These are phyloP conservation scores for Euphorbia pulcherrima DNA, from an alignment of 345 rosid genomes.

Conservation along the genomic window DNA sequence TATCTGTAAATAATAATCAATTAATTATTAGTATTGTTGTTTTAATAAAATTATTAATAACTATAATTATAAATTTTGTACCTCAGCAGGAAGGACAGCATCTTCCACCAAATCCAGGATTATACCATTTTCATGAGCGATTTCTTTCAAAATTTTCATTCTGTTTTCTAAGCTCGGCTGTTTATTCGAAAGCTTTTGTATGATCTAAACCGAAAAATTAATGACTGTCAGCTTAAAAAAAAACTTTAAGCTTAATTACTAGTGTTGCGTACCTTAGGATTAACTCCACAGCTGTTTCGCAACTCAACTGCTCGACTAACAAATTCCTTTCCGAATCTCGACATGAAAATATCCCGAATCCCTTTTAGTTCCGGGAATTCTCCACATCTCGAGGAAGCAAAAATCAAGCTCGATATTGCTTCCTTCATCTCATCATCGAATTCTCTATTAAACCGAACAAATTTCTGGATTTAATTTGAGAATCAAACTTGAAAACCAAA, in stretches of 20 bases:
- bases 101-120: conserved; percentile 26
- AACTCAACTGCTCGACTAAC: conserved; percentile 37
- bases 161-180: conserved; percentile 38
- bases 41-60: too few relatives aligned
- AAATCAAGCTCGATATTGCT: conserved; percentile 52
- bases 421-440: conserved; percentile 52
- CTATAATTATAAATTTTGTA: conserved; percentile 5
- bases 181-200: conserved; percentile 41
- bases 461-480: too few relatives aligned
- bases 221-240: too few relatives aligned
- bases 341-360: conserved; percentile 30
- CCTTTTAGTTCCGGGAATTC: conserved; percentile 53
- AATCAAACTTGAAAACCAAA: too few relatives aligned
- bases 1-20: too few relatives aligned
- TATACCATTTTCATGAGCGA: conserved; percentile 36
- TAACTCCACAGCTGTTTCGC: conserved; percentile 37
- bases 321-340: conserved; percentile 39
- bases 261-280: conserved; percentile 32
- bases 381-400: conserved; percentile 54
- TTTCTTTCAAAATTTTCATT: conserved; percentile 32
- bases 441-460: conserved; percentile 20
- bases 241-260: too few relatives aligned
- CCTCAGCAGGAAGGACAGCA: conserved; percentile 11
- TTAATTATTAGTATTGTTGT: too few relatives aligned
- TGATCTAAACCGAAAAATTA: conserved; percentile 28